Evolutionary conservation across 768 basidiomycete species (phyloP), one percentile per base, ranked within the genome.

Genomic region (Steccherinum ochraceum): DNA sequence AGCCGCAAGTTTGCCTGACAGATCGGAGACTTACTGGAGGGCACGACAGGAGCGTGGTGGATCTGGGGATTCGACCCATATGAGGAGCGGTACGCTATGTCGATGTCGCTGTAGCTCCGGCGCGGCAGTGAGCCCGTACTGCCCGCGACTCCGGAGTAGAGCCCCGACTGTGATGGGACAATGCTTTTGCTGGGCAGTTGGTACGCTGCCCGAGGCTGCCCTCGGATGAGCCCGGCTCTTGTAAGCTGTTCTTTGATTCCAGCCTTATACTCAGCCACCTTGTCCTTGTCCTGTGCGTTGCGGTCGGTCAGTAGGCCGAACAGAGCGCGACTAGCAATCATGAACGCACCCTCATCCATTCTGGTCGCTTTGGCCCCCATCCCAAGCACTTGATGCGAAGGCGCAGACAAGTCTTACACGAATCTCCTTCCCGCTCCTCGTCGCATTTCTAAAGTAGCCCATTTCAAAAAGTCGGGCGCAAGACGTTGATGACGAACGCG

Each of bases 381-480:
- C 89, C 89, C 3, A 92, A 73, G 67, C 89, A 92, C 47, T 85
- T 75, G 60, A 92, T 88, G 45, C 83, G 84, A 30, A 92, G 73
- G 46, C 89, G 85, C 52, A 80, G 76, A 65, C 89, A 92, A 1
- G 89, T 92, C 58, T 79, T 76, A 69, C 89, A 92, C 2, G 88
- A 85, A 66, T 87, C 80, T 53, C 80, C 83, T 61, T 86, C 62
- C 56, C 86, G 81, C 57, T 88, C 83, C 61, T 92, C 89, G 65
- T 92, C 89, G 66, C 89, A 92, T 86, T 92, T 92, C 88, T 91
- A 64, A 4, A 21, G 48, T 52, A n/a, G n/a, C n/a, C n/a, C n/a
- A n/a, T n/a, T n/a, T n/a, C n/a, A n/a, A n/a, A n/a, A 52, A 45
- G 23, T 23, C 52, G 25, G 41, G 48, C 40, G 50, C 45, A 47